These are phyloP conservation scores for Helichrysum umbraculigerum DNA, from an alignment of 129 eudicot species.

Conservation along the genomic window DNA sequence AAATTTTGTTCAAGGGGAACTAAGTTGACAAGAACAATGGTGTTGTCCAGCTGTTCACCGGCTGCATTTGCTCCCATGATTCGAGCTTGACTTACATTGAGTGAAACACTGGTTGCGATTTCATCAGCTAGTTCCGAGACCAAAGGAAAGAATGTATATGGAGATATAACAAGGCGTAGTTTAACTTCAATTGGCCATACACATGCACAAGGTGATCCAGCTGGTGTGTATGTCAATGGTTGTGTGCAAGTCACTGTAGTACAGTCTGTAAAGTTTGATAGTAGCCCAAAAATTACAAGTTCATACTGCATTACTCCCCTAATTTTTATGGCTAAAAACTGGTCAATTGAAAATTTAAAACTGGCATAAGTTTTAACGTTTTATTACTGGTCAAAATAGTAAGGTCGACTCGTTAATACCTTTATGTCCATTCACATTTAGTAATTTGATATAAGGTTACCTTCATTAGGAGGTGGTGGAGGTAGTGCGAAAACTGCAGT, in stretches of 20 bases:
- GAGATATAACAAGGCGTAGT: constrained; percentile 52
- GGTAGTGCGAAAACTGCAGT: constrained; percentile 57
- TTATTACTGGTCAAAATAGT: neutral
- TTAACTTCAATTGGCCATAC: constrained; percentile 86
- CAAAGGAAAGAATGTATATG: constrained; percentile 83
- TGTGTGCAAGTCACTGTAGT: constrained; percentile 65
- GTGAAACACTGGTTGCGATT: constrained; percentile 53
- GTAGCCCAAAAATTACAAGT: neutral
- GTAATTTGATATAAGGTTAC: constrained; percentile 28
- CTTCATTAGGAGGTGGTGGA: constrained; percentile 89
- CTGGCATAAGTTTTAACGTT: neutral
- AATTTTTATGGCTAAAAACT: too few species aligned
- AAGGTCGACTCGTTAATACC: neutral
- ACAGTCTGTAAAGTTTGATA: constrained; percentile 50
- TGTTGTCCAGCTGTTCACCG: constrained; percentile 66
- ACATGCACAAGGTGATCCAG: constrained; percentile 85
- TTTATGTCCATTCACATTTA: neutral
- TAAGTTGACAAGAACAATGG: constrained; percentile 71
- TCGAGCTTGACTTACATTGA: constrained; percentile 81
- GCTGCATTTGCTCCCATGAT: constrained; percentile 95
- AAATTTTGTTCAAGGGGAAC: constrained; percentile 61
- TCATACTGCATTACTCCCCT: neutral
- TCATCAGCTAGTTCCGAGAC: constrained; percentile 75
- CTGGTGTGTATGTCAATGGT: constrained; percentile 78
- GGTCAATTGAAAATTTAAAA: too few species aligned